Base-by-base conservation (phyloP, 1,284 basidiomycete species). In the Trichosporon sp. region DNA sequence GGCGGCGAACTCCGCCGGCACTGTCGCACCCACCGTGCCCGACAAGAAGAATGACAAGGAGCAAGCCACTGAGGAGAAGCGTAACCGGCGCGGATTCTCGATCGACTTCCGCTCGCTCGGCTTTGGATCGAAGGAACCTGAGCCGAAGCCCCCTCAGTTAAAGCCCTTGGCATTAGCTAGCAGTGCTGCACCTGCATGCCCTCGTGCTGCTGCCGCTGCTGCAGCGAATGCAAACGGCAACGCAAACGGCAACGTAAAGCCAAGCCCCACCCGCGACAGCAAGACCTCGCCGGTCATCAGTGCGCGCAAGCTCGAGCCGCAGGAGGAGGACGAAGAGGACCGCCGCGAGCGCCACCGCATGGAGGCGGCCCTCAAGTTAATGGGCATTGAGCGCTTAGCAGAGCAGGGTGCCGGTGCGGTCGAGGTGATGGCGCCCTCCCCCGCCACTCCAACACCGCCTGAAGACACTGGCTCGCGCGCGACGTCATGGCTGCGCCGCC, bases 251-350 rank as follows among this genome's bases (percentile, higher is more conserved):
- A n/a, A n/a, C n/a, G n/a, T n/a, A n/a, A n/a, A 32, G 19, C 31
- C 54, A n/a, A 58, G 5, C 59, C 46, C 36, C 25, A 37, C 32
- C 19, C 56, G 21, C n/a, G 58, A 54, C 33, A 9, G 16, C n/a
- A 54, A 54, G 49, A 54, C 32, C 89, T 90, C 52, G 36, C 61
- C 60, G 44, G 36, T 62, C 60, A 56, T 61, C 40, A 8, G 66
- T 32, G 75, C 69, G 8, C 70, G 74, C 46, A 78, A 73, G 64
- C 71, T 78, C 4, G 77, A 76, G 44, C 72, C 89, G 88, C 71
- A 92, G 84, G 82, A 85, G 44, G 92, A 95, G 78, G 92, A 93
- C 72, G 92, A 95, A 59, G 90, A 95, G 64, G 92, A 95, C 72
- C 84, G 86, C 56, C 84, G 84, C 65, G 92, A 94, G 78, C 84